Evolutionary conservation across 2,329 filamentous ascomycete genomes (phyloP).

Genomic region (Cladosporium sp.): DNA sequence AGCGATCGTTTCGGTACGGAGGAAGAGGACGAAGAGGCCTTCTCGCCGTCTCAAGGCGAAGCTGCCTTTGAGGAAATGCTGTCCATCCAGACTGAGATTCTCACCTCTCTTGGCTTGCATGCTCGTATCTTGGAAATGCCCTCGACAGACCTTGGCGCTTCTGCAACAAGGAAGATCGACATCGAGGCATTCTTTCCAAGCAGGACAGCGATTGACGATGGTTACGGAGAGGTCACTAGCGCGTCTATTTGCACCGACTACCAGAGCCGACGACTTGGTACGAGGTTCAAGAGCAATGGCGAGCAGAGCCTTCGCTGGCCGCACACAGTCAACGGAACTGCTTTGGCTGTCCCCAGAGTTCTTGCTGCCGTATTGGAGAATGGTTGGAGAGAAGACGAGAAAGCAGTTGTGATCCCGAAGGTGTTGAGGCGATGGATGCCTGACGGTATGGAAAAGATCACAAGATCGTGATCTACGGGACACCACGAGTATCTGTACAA

Average conservation of each 20-base stretch:
- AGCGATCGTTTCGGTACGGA: constrained; percentile 25
- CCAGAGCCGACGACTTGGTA: constrained; percentile 77
- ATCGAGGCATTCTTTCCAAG: constrained; percentile 95
- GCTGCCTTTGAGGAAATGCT: constrained; percentile 80
- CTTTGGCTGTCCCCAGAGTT: constrained; percentile 83
- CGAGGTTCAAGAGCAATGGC: constrained; percentile 55
- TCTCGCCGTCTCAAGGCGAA: constrained; percentile 38
- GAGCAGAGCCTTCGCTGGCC: constrained; percentile 64
- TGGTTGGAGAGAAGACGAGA: constrained; percentile 70
- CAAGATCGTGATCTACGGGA: neutral
- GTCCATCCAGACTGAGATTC: constrained; percentile 78
- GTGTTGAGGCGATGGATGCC: constrained; percentile 78
- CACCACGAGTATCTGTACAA: neutral
- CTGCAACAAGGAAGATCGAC: constrained; percentile 80
- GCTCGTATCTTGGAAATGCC: constrained; percentile 95
- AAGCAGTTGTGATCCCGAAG: constrained; percentile 70
- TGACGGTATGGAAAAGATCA: constrained; percentile 15
- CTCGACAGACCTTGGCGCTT: constrained; percentile 79
- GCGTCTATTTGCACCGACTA: constrained; percentile 93
- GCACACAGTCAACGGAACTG: constrained; percentile 91
- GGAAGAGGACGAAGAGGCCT: constrained; percentile 15
- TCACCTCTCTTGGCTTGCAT: constrained; percentile 70
- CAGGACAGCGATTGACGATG: constrained; percentile 59
- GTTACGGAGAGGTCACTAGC: constrained; percentile 92
- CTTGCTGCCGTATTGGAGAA: constrained; percentile 86